Percentiles rank a stretch among this genome's conserved stretches.
Conservation (phyloP, 768 basidiomycete genomes). For the Mycena metata region DNA sequence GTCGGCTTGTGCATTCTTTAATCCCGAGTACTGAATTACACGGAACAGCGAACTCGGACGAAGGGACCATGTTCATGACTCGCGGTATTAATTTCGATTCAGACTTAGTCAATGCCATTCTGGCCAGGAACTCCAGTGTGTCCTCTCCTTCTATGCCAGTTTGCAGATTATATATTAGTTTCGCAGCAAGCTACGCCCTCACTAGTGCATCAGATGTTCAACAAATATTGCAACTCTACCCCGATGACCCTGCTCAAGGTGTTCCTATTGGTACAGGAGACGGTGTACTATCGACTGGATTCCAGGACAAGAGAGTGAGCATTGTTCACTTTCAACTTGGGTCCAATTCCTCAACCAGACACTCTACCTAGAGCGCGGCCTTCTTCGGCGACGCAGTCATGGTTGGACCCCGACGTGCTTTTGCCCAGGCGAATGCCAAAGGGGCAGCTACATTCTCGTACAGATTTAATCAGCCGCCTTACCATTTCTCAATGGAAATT, state of each 20-base stretch:
- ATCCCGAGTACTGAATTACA: slow-evolving; percentile 29
- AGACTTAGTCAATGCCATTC: slow-evolving; percentile 30
- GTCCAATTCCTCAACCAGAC: slow-evolving; percentile 25
- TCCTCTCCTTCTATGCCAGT: slow-evolving; percentile 26
- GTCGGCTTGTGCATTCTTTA: slow-evolving; percentile 28
- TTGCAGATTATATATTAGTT: slow-evolving; percentile 27
- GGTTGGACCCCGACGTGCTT: slow-evolving; percentile 31
- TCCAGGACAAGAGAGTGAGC: slow-evolving; percentile 31
- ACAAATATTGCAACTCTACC: slow-evolving; percentile 31
- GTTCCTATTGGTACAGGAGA: slow-evolving; percentile 33
- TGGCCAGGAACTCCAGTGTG: slow-evolving; percentile 29
- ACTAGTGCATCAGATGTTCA: slow-evolving; percentile 31
- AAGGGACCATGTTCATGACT: slow-evolving; percentile 28
- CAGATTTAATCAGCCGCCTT: slow-evolving; percentile 30
- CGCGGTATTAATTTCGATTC: slow-evolving; percentile 31
- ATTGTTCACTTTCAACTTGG: slow-evolving; percentile 27
- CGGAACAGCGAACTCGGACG: slow-evolving; percentile 30
- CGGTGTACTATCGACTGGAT: slow-evolving; percentile 30
- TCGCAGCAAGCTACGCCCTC: slow-evolving; percentile 29
- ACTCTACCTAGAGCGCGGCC: slow-evolving; percentile 28
- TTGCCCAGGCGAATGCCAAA: slow-evolving; percentile 30
- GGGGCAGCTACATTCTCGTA: slow-evolving; percentile 32
- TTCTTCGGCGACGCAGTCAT: slow-evolving; percentile 32
- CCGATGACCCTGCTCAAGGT: slow-evolving; percentile 33
- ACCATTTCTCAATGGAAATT: slow-evolving; percentile 24